Base-by-base conservation (phyloP, 352 stramenopile genomes). In the Thalassiosira exigua region DNA sequence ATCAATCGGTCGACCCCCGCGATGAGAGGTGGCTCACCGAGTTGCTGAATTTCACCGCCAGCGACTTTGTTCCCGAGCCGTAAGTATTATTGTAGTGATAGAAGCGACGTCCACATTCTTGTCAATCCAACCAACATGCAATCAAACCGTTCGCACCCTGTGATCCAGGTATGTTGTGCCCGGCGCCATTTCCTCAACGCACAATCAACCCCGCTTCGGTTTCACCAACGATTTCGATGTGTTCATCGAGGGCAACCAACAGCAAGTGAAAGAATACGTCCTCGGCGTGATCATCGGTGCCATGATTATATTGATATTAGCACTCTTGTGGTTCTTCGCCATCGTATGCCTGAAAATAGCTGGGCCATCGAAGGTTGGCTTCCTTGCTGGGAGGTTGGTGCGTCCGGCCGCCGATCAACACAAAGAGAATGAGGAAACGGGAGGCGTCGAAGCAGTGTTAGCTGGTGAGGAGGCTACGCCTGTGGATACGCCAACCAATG, bases 281-380 rank as follows among this genome's bases (percentile, higher is more conserved):
- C 0, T 58, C 5, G 66, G 70, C 11, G 56, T 80, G 0, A 50
- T 62, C 32, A 3, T 41, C 3, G 17, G 9, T 17, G 64, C 69
- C 11, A 68, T 84, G 30, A 32, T 81, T 11, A 73, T 84, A 21
- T 50, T 80, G 1, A 32, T 32, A 5, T 22, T 84, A 1, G 66
- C 64, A 1, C 12, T 81, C 1, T 2, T 84, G 1, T 84, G 69
- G 75, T 70, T 67, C 22, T 22, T 75, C 17, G 32, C 70, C 24
- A 79, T 84, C 26, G 7, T 81, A 3, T 17, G 44, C 19, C 58
- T 84, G 21, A 84, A 77, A 48, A 57, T 52, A 44, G 24, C 50
- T 1, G 75, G 75, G 33, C 60, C 36, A 3, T 60, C 73, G 36
- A 46, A 32, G 7, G 67, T 83, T 0, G 67, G 75, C 19, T 83